phyloP scores from a whole-genome alignment of 2,329 filamentous ascomycete species.

The Lachnellula occidentalis region DNA sequence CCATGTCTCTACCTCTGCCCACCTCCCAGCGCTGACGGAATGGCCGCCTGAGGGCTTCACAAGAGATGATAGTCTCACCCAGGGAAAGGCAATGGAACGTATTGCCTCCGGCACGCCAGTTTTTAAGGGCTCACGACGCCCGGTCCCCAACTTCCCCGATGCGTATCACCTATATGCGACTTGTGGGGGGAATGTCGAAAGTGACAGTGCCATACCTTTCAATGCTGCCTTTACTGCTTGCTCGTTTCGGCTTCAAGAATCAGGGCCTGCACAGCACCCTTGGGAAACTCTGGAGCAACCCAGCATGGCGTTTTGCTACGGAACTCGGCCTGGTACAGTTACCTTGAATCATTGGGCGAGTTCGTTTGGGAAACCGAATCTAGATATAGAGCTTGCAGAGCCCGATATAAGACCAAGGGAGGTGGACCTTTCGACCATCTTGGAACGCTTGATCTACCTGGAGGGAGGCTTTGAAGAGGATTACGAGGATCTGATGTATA shows the following conservation, averaged over 20 bases:
- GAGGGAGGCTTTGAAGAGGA: conserved; percentile 52
- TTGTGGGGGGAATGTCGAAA: conserved; percentile 38
- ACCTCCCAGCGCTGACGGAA: conserved; percentile 37
- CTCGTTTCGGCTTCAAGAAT: conserved; percentile 22
- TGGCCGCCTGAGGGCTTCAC: conserved; percentile 54
- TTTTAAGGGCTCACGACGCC: conserved; percentile 48
- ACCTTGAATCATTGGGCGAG: conserved; percentile 66
- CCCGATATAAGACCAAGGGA: conserved; percentile 54
- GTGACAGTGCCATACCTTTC: conserved; percentile 18
- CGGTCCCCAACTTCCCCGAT: conserved; percentile 48
- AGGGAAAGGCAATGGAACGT: conserved; percentile 50
- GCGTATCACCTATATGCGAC: conserved; percentile 53
- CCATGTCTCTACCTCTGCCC: not conserved
- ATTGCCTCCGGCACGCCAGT: conserved; percentile 53
- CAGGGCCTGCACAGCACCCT: conserved; percentile 33
- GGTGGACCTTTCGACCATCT: conserved; percentile 51
- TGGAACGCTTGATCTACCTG: conserved; percentile 54
- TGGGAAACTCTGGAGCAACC: conserved; percentile 73
- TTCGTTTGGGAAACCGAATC: conserved; percentile 50
- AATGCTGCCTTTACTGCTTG: conserved; percentile 14
- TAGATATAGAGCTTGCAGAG: conserved; percentile 52
- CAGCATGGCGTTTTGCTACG: conserved; percentile 63
- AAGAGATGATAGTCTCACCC: conserved; percentile 44
- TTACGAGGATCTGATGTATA: conserved; percentile 52
- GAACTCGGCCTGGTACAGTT: conserved; percentile 61